A percentile compares a stretch with the other conserved stretches of the same genome.
These are phyloP conservation scores for Quercus parvula DNA, from an alignment of 306 rosid species.

Conservation along the genomic window DNA sequence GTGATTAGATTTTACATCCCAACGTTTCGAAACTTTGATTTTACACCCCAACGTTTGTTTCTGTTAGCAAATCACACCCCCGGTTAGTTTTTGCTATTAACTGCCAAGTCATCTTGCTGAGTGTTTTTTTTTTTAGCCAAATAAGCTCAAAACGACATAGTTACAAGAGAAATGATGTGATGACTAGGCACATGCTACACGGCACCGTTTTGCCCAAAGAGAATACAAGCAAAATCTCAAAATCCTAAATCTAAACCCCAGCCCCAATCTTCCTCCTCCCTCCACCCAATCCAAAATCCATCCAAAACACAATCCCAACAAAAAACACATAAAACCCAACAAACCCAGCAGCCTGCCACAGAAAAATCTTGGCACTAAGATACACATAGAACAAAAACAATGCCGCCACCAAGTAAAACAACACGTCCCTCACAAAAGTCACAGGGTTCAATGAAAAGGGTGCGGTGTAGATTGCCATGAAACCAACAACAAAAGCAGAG, in stretches of 20 bases:
- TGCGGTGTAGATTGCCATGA: conserved; percentile 80
- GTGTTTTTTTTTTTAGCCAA: too few relatives aligned
- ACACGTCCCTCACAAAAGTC: conserved; percentile 72
- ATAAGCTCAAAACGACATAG: too few relatives aligned
- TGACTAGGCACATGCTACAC: too few relatives aligned
- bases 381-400: conserved; percentile 78
- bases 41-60: too few relatives aligned
- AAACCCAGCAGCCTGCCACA: conserved; percentile 85
- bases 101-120: too few relatives aligned
- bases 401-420: conserved; percentile 73
- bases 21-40: too few relatives aligned
- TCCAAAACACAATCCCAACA: conserved; percentile 84
- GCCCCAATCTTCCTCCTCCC: conserved; percentile 24
- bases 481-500: conserved; percentile 87
- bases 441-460: conserved; percentile 74
- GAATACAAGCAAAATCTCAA: too few relatives aligned
- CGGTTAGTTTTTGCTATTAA: too few relatives aligned
- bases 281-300: conserved; percentile 63
- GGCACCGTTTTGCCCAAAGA: too few relatives aligned
- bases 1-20: too few relatives aligned
- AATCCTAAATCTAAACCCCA: conserved; percentile 5
- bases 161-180: too few relatives aligned
- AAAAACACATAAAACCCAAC: conserved; percentile 77
- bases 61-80: too few relatives aligned
- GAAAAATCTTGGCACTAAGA: conserved; percentile 83